Conservation (phyloP, 2,329 filamentous ascomycete genomes). For the Alternaria incomplexa region DNA sequence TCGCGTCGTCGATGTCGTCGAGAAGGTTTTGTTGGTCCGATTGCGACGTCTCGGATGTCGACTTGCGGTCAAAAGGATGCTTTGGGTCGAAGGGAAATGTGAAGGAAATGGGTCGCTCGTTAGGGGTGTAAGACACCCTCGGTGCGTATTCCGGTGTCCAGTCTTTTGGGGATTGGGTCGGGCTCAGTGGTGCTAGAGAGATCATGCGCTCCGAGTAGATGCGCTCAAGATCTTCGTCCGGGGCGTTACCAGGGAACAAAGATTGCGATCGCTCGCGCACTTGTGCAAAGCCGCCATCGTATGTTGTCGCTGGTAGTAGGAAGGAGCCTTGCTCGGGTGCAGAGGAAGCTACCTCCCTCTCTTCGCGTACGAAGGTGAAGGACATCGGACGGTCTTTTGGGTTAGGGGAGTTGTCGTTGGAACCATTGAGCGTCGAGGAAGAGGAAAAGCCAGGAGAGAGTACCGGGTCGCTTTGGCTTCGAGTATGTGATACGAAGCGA, state of each 20-base stretch:
- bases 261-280: conserved; percentile 18
- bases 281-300: conserved; percentile 19
- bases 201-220: conserved; percentile 4
- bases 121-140: conserved; percentile 14
- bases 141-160: conserved; percentile 2
- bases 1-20: conserved; percentile 33
- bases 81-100: conserved; percentile 20
- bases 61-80: conserved; percentile 21
- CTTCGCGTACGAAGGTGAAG: conserved; percentile 18
- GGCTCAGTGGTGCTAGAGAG: conserved; percentile 11
- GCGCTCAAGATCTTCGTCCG: neutral
- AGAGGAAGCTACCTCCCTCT: conserved; percentile 15
- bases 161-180: conserved; percentile 1
- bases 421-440: conserved; percentile 21
- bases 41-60: conserved; percentile 10
- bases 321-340: conserved; percentile 21
- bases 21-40: conserved; percentile 22
- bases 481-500: conserved; percentile 19
- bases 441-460: conserved; percentile 28
- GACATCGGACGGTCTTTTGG: conserved; percentile 14
- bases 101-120: conserved; percentile 24
- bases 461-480: conserved; percentile 31
- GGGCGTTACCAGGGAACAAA: conserved; percentile 10
- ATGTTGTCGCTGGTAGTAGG: conserved; percentile 31
- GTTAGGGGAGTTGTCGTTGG: conserved; percentile 15